Percentiles rank a stretch among this genome's conserved stretches.
These are phyloP conservation scores for Phytophthora constricta DNA, from an alignment of 352 stramenopile genomes.

Conservation along the genomic window DNA sequence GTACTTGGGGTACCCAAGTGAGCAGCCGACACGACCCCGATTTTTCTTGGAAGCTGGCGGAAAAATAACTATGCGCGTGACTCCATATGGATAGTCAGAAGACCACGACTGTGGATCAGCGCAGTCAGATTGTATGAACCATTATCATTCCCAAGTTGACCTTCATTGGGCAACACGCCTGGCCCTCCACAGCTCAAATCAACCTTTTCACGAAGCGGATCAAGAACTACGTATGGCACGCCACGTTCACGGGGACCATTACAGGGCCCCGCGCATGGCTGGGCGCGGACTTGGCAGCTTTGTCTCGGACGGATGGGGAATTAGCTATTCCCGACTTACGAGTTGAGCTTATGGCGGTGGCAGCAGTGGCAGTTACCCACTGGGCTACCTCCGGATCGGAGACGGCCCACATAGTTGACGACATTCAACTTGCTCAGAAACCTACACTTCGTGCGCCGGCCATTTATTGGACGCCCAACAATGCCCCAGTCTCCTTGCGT, in stretches of 20 bases:
- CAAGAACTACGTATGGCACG: constrained; percentile 9
- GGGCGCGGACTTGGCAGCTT: background rate
- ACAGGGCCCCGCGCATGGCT: background rate
- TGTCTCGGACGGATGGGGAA: background rate
- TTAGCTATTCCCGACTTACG: background rate
- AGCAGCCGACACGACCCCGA: background rate
- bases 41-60: background rate
- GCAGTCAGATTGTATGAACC: background rate
- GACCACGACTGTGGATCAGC: constrained; percentile 7
- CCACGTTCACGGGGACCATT: background rate
- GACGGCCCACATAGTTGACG: constrained; percentile 28
- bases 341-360: constrained; percentile 3
- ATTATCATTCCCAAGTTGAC: constrained; percentile 6
- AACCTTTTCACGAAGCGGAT: background rate
- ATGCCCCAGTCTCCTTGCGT: no score
- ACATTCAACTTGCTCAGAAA: no score
- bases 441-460: no score
- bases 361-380: background rate
- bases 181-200: background rate
- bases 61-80: background rate
- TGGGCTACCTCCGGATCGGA: background rate
- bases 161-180: constrained; percentile 8
- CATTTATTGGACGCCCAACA: no score
- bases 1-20: constrained; percentile 5
- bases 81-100: background rate